Evolutionary conservation across 371 early-diverging fungal species (phyloP).

Genomic region (Actinomucor elegans): DNA sequence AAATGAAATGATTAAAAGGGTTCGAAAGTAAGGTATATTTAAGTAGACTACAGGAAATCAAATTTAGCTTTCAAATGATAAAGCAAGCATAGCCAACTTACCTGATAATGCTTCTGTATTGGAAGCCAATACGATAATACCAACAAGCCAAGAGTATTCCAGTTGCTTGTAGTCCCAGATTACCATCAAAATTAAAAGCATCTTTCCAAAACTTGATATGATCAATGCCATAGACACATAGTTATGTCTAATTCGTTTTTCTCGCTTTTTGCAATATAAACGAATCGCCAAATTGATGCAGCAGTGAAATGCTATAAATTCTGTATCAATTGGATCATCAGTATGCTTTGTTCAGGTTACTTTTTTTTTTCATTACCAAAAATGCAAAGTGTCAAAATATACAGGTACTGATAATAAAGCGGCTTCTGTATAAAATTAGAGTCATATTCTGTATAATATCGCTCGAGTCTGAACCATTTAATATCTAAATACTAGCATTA

Average conservation of each 20-base stretch:
- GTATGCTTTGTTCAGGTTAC: not conserved
- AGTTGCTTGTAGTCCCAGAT: conserved; percentile 92
- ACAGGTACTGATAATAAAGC: conserved; percentile 76
- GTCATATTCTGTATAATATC: conserved; percentile 52
- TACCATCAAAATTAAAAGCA: conserved; percentile 88
- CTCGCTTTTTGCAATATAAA: conserved; percentile 20
- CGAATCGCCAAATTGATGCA: conserved; percentile 37
- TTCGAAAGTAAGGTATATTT: conserved; percentile 47
- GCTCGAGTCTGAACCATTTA: conserved; percentile 89
- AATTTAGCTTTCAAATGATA: not conserved
- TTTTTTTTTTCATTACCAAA: conserved; percentile 48
- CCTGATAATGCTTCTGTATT: conserved; percentile 86
- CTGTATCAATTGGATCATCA: conserved; percentile 12
- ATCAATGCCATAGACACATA: conserved; percentile 78
- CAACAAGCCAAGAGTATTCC: conserved; percentile 82
- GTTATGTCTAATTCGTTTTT: conserved; percentile 47
- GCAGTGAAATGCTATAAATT: conserved; percentile 50
- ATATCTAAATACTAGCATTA: conserved; percentile 53
- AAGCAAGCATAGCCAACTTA: conserved; percentile 22
- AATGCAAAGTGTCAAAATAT: conserved; percentile 73
- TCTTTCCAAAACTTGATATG: conserved; percentile 87
- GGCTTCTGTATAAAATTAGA: conserved; percentile 61
- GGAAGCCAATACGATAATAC: conserved; percentile 77
- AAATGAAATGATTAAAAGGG: conserved; percentile 47
- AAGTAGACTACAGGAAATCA: conserved; percentile 46